A percentile compares a stretch with the other conserved stretches of the same genome.
Evolutionary conservation across 148 eudicot species (phyloP).

Genomic region (Camellia japonica): DNA sequence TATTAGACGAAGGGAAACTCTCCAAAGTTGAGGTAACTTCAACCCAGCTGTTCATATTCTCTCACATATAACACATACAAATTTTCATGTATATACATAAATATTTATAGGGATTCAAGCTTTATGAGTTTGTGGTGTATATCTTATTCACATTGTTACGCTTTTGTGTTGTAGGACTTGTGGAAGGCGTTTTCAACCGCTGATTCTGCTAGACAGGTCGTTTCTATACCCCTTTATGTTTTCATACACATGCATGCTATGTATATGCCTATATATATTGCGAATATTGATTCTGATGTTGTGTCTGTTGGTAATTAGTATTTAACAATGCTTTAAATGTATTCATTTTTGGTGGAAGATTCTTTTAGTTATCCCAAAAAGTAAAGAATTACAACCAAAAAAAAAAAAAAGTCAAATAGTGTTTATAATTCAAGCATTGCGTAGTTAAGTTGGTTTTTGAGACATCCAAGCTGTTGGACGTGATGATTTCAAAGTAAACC

Average conservation of each 20-base stretch:
- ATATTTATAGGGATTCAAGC: background rate
- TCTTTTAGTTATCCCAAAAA: no score
- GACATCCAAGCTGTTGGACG: background rate
- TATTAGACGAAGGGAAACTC: conserved; percentile 81
- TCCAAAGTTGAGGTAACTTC: conserved; percentile 62
- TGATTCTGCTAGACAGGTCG: conserved; percentile 82
- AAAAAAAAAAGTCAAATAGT: background rate
- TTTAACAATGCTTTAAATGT: background rate
- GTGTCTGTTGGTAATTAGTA: background rate
- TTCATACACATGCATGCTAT: background rate
- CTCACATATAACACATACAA: background rate
- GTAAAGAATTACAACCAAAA: no score
- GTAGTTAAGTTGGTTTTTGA: background rate
- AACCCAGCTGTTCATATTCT: no score
- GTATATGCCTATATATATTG: background rate
- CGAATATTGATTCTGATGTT: background rate
- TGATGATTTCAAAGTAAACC: background rate
- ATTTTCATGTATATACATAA: background rate
- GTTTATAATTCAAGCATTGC: background rate
- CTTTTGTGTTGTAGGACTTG: conserved; percentile 56
- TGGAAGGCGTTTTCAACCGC: conserved; percentile 61
- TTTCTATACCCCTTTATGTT: background rate
- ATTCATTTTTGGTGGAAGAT: no score
- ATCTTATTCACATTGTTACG: background rate
- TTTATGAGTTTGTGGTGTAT: background rate